These are phyloP conservation scores for Aureobasidium uvarum DNA, from an alignment of 2,329 filamentous ascomycete genomes.

Conservation along the genomic window DNA sequence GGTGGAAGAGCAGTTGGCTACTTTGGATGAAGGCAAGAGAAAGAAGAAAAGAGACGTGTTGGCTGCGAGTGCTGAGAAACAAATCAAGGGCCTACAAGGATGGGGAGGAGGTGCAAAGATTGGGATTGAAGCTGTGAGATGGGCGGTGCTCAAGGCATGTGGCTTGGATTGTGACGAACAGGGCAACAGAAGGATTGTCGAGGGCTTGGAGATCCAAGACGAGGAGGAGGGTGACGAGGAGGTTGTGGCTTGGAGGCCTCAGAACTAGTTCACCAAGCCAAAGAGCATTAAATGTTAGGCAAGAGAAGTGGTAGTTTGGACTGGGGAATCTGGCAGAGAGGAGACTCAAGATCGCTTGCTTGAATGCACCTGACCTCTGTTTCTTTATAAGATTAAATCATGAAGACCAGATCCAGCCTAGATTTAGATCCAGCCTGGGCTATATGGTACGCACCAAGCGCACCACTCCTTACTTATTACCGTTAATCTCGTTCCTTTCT, in stretches of 20 bases:
- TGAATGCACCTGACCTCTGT: too few species aligned
- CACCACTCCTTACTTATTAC: too few species aligned
- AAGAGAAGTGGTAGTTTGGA: neutral
- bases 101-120: conserved; percentile 54
- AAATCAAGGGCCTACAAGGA: conserved; percentile 45
- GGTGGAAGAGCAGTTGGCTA: conserved; percentile 44
- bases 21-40: neutral
- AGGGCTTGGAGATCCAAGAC: neutral
- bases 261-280: neutral
- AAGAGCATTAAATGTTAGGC: neutral
- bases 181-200: conserved; percentile 28
- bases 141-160: conserved; percentile 62
- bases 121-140: conserved; percentile 62
- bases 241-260: neutral
- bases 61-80: conserved; percentile 55
- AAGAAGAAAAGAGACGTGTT: conserved; percentile 51
- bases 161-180: conserved; percentile 50
- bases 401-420: too few species aligned
- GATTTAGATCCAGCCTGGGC: too few species aligned
- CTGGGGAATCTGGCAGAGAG: neutral
- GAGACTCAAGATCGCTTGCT: neutral
- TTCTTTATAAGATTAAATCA: too few species aligned
- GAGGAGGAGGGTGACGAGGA: neutral
- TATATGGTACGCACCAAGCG: too few species aligned
- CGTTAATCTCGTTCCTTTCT: too few species aligned